Evolutionary conservation across 768 basidiomycete genomes (phyloP).

Genomic region (Cystobasidium ongulense): DNA sequence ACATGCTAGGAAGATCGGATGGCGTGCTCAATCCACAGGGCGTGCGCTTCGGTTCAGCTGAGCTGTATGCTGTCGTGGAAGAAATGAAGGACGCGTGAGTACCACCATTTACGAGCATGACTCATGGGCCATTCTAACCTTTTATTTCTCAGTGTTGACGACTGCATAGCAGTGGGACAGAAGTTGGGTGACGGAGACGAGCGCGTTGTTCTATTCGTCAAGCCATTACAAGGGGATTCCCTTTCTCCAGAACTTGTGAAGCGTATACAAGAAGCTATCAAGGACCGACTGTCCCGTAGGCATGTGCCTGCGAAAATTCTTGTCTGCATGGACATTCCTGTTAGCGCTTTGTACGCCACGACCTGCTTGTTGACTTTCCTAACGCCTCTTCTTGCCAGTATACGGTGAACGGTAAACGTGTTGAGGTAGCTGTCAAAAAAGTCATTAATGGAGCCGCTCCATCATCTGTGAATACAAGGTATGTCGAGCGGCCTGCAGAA

Average conservation of each 20-base stretch:
- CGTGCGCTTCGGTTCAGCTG: constrained; percentile 39
- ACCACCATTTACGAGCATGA: too few species aligned
- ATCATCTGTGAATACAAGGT: constrained; percentile 34
- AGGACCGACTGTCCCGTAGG: constrained; percentile 31
- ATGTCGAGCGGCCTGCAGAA: constrained; percentile 20
- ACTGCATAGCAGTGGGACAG: constrained; percentile 41
- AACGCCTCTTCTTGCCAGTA: constrained; percentile 23
- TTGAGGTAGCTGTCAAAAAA: constrained; percentile 38
- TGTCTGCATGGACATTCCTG: constrained; percentile 28
- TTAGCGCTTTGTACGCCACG: background rate
- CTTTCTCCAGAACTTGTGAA: constrained; percentile 32
- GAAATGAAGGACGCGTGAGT: constrained; percentile 36
- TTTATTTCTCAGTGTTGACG: constrained; percentile 32
- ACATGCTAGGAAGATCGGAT: constrained; percentile 37
- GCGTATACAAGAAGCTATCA: constrained; percentile 35
- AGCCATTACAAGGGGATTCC: constrained; percentile 29
- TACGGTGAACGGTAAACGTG: constrained; percentile 39
- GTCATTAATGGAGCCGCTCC: constrained; percentile 39
- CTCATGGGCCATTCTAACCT: background rate
- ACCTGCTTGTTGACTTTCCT: background rate
- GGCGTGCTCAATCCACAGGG: constrained; percentile 39
- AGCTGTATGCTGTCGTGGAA: constrained; percentile 37
- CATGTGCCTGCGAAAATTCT: constrained; percentile 41
- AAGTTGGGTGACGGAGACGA: constrained; percentile 40
- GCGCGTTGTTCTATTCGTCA: constrained; percentile 42